Evolutionary conservation across 1,284 basidiomycete genomes (phyloP).

Genomic region (Rhodotorula mucilaginosa): DNA sequence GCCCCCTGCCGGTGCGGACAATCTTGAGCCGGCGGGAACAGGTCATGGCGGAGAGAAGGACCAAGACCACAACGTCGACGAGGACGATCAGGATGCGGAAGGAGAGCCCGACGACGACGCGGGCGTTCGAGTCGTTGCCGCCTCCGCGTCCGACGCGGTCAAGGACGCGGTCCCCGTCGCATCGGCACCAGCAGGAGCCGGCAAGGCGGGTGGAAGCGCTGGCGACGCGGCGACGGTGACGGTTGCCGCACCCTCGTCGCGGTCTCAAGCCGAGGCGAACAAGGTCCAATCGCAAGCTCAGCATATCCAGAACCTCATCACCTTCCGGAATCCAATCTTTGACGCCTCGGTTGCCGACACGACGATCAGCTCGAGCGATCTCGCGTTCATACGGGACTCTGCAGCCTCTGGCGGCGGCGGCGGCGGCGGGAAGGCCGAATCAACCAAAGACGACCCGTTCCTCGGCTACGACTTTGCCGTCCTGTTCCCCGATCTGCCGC

Average conservation of each 20-base stretch:
- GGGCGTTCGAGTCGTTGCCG: slow-evolving; percentile 36
- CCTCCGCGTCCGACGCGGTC: slow-evolving; percentile 34
- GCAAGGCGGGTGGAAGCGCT: slow-evolving; percentile 11
- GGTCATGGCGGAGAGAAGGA: slow-evolving; percentile 29
- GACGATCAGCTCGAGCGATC: slow-evolving; percentile 24
- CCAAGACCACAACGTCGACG: slow-evolving; percentile 11
- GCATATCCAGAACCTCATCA: slow-evolving; percentile 35
- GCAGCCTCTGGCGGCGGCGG: too few relatives aligned
- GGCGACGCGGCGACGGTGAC: slow-evolving; percentile 13
- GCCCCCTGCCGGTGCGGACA: slow-evolving; percentile 32
- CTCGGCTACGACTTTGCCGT: slow-evolving; percentile 31
- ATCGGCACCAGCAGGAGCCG: slow-evolving; percentile 11
- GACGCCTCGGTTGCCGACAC: slow-evolving; percentile 31
- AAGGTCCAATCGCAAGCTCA: slow-evolving; percentile 15
- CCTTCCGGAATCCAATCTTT: slow-evolving; percentile 41
- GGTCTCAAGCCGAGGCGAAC: slow-evolving; percentile 19
- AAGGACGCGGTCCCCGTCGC: slow-evolving; percentile 23
- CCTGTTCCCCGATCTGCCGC: slow-evolving; percentile 41
- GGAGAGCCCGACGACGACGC: slow-evolving; percentile 43
- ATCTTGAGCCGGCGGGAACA: slow-evolving; percentile 8
- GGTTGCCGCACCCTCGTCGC: slow-evolving; percentile 2
- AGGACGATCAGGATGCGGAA: slow-evolving; percentile 15
- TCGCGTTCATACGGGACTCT: slow-evolving; percentile 15
- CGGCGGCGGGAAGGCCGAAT: not conserved
- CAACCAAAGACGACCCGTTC: slow-evolving; percentile 19